Percentiles rank a stretch among this genome's conserved stretches.
phyloP scores from a whole-genome alignment of 345 rosid genomes.

The Gossypium rotundifolium region DNA sequence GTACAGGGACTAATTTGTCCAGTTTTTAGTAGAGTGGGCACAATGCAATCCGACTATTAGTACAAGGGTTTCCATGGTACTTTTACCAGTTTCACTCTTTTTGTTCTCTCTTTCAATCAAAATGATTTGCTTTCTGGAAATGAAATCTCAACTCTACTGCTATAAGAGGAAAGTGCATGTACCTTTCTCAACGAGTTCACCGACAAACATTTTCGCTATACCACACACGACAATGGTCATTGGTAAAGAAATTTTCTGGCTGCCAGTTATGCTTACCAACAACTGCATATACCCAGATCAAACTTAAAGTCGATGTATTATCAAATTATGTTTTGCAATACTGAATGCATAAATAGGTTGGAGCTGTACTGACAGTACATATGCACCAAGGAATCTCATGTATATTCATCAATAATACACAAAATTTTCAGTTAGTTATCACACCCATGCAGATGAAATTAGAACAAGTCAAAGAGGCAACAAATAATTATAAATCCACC shows the following conservation, averaged over 20 bases:
- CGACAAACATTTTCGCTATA: slow-evolving; percentile 98
- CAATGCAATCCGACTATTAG: too few relatives aligned
- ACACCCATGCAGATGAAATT: not conserved
- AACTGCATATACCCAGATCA: slow-evolving; percentile 41
- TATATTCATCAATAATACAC: not conserved
- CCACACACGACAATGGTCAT: slow-evolving; percentile 86
- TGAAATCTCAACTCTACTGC: not conserved
- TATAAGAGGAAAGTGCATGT: not conserved
- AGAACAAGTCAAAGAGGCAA: not conserved
- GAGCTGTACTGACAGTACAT: not conserved
- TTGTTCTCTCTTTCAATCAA: not conserved
- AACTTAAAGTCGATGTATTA: not conserved
- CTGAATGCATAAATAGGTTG: not conserved
- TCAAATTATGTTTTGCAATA: not conserved
- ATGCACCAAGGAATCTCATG: not conserved
- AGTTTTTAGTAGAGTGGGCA: too few relatives aligned
- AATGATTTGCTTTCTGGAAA: not conserved
- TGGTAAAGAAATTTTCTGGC: slow-evolving; percentile 75
- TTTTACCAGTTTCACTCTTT: too few relatives aligned
- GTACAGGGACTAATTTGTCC: too few relatives aligned
- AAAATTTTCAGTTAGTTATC: not conserved
- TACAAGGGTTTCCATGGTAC: too few relatives aligned
- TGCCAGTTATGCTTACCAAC: slow-evolving; percentile 66
- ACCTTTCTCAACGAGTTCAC: slow-evolving; percentile 98
- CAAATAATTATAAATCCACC: not conserved